Evolutionary conservation across 768 basidiomycete species (phyloP).

Genomic region (Leccinum fibrillosum): DNA sequence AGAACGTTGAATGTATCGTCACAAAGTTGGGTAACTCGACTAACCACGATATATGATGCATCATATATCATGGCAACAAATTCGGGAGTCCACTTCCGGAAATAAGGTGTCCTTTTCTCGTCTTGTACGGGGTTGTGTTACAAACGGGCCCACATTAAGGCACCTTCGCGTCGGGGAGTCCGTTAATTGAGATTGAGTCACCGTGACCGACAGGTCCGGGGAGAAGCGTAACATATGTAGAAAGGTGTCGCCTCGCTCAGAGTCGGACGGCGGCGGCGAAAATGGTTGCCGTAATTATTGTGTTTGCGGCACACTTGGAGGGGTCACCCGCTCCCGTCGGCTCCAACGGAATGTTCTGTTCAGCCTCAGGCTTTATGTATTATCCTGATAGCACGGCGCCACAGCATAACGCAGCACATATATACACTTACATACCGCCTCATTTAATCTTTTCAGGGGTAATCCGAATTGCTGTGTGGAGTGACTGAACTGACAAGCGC

Average conservation of each 20-base stretch:
- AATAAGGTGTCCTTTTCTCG: neutral
- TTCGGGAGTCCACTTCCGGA: neutral
- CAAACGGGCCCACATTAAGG: neutral
- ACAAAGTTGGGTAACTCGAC: neutral
- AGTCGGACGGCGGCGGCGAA: neutral
- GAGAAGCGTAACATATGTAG: neutral
- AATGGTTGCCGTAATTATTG: neutral
- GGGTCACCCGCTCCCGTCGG: neutral
- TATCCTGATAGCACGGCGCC: neutral
- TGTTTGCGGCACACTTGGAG: neutral
- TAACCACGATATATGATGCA: neutral
- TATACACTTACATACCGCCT: no score
- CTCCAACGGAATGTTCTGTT: neutral
- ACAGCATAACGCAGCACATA: neutral
- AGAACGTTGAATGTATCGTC: neutral
- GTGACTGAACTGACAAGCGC: no score
- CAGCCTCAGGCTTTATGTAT: no score
- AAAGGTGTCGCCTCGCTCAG: neutral
- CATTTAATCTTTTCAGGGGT: neutral
- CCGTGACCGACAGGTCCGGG: neutral
- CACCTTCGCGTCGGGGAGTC: neutral
- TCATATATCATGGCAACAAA: neutral
- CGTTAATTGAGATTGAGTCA: neutral
- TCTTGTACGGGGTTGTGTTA: neutral
- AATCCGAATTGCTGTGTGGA: neutral